Base-by-base conservation (phyloP, 805 yeast species). In the Candida railenensis region DNA sequence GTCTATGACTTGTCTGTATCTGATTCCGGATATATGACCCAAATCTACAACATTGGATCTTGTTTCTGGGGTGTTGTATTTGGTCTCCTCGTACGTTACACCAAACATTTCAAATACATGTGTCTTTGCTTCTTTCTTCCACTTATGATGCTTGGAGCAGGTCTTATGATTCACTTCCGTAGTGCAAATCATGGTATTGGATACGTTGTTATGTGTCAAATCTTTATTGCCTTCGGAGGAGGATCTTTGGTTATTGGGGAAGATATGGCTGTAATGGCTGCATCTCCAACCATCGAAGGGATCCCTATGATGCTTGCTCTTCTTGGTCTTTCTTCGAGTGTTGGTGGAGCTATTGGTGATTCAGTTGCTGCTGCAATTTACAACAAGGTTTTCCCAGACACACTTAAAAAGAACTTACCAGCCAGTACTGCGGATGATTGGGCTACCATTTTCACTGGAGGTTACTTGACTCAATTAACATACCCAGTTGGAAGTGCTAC, bases 221-320 rank as follows among this genome's bases (percentile, higher is more conserved):
- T 25, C 30, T 25, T 25, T 11, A 25, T 25, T 25, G 30, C 30
- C 11, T 25, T 25, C 30, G 30, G 30, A 25, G 30, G 30, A 25
- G 30, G 30, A 25, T 7, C 30, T 11, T 25, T 25, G 11, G 30
- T 25, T 7, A 25, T 25, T 11, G 30, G 30, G 5, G 30, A 61
- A 49, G 49, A 57, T 12, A 56, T 67, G 58, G 67, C 69, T n/a
- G 62, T 57, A 34, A 61, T 65, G 62, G 56, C 66, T 25, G 36
- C 47, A 16, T 45, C 48, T 12, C 30, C 30, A 7, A 46, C 43
- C 22, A 12, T 38, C 2, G 51, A 44, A 2, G 51, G 50, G 12
- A 25, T 48, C 22, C 51, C 53, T 18, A 14, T 48, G 51, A 34
- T 48, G 44, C 53, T 50, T 44, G 41, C 51, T 18, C 40, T 48